These are phyloP conservation scores for Tephrocybe sp. DNA, from an alignment of 768 basidiomycete genomes.

Conservation along the genomic window DNA sequence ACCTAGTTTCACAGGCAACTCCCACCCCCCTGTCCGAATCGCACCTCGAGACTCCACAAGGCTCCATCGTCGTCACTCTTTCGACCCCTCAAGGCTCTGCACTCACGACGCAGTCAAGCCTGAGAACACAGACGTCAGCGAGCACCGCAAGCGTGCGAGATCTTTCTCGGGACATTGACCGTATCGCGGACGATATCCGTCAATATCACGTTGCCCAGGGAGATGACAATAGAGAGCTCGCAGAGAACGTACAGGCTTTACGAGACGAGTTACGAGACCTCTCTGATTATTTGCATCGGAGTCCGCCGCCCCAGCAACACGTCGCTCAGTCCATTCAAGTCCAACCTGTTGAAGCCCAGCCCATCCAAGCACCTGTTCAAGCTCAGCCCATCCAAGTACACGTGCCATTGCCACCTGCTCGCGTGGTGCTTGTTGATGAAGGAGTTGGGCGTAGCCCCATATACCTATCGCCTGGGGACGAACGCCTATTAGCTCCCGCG, in stretches of 20 bases:
- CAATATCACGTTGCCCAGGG: conserved; percentile 55
- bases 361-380: no score
- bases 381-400: conserved; percentile 4
- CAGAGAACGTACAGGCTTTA: conserved; percentile 66
- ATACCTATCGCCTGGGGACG: conserved; percentile 24
- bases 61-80: conserved; percentile 33
- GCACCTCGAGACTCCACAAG: conserved; percentile 32
- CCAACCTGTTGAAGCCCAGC: conserved; percentile 5
- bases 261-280: conserved; percentile 67
- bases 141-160: conserved; percentile 50
- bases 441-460: conserved; percentile 43
- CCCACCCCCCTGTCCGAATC: conserved; percentile 19
- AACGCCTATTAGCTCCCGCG: conserved; percentile 22
- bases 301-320: conserved; percentile 24
- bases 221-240: conserved; percentile 61
- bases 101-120: conserved; percentile 30
- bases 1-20: conserved; percentile 2
- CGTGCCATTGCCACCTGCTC: background rate
- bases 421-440: conserved; percentile 28
- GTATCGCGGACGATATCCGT: conserved; percentile 54
- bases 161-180: conserved; percentile 45
- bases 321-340: no score
- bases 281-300: conserved; percentile 50
- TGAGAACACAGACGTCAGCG: conserved; percentile 28
- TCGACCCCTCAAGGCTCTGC: conserved; percentile 39